Conservation (phyloP, 2,329 filamentous ascomycete species). For the Claviceps sorghi region DNA sequence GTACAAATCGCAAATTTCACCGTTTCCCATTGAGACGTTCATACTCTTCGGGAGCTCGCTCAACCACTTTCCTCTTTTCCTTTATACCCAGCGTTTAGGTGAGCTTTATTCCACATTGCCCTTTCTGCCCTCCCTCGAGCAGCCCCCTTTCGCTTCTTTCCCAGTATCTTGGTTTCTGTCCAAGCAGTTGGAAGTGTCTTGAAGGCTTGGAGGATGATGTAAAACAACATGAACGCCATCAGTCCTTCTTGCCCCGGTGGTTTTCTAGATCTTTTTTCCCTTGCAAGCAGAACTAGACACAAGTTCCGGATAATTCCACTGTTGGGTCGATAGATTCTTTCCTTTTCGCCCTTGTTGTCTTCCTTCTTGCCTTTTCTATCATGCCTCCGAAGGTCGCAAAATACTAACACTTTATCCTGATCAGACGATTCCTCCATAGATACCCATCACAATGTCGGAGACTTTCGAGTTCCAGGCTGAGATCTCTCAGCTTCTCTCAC, state of each 20-base stretch:
- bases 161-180: background rate
- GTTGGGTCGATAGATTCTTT: background rate
- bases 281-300: background rate
- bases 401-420: background rate
- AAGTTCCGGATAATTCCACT: background rate
- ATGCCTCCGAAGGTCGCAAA: background rate
- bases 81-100: conserved; percentile 11
- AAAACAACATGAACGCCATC: too few relatives aligned
- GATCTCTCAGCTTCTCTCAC: conserved; percentile 98
- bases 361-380: too few relatives aligned
- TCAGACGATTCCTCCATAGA: conserved; percentile 15
- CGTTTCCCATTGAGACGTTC: conserved; percentile 11
- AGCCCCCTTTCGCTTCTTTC: background rate
- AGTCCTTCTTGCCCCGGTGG: background rate
- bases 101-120: conserved; percentile 5
- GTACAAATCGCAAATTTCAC: background rate
- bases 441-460: conserved; percentile 65
- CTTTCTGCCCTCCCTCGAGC: background rate
- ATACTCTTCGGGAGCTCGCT: conserved; percentile 2
- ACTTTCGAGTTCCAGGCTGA: conserved; percentile 99
- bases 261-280: background rate
- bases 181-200: background rate
- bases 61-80: conserved; percentile 3
- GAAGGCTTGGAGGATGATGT: background rate
- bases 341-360: too few relatives aligned